Conservation (phyloP, 2,329 filamentous ascomycete genomes). For the Parafenestella ontariensis region DNA sequence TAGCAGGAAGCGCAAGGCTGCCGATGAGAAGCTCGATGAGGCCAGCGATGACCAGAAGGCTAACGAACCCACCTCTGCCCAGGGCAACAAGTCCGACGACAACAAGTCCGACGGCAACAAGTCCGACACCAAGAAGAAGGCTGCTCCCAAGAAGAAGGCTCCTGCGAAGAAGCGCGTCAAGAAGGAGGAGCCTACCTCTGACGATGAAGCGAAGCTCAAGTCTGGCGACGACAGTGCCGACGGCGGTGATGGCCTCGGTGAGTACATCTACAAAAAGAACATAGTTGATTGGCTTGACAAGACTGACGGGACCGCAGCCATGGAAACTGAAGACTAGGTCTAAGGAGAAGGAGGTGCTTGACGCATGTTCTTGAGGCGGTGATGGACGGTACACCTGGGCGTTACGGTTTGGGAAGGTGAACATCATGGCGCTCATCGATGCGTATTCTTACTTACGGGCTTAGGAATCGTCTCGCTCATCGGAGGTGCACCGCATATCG, state of each 20-base stretch:
- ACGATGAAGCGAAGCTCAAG: slow-evolving; percentile 6
- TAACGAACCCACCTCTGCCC: neutral
- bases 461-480: neutral
- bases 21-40: slow-evolving; percentile 10
- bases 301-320: slow-evolving; percentile 16
- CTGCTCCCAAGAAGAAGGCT: slow-evolving; percentile 17
- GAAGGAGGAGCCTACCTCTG: slow-evolving; percentile 19
- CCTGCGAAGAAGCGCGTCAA: slow-evolving; percentile 31
- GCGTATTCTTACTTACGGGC: neutral
- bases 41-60: slow-evolving; percentile 2
- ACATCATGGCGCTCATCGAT: neutral
- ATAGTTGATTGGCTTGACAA: slow-evolving; percentile 14
- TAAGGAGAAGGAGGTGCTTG: neutral
- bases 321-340: slow-evolving; percentile 5
- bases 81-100: neutral
- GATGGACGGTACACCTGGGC: neutral
- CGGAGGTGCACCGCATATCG: neutral
- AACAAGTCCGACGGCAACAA: slow-evolving; percentile 16
- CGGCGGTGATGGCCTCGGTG: slow-evolving; percentile 25
- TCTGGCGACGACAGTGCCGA: slow-evolving; percentile 17
- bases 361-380: neutral
- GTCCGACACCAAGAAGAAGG: slow-evolving; percentile 18
- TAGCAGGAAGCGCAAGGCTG: slow-evolving; percentile 34
- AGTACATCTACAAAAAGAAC: slow-evolving; percentile 14
- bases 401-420: neutral